Evolutionary conservation across 2,329 filamentous ascomycete genomes (phyloP).

Genomic region (Westerdykella ornata): DNA sequence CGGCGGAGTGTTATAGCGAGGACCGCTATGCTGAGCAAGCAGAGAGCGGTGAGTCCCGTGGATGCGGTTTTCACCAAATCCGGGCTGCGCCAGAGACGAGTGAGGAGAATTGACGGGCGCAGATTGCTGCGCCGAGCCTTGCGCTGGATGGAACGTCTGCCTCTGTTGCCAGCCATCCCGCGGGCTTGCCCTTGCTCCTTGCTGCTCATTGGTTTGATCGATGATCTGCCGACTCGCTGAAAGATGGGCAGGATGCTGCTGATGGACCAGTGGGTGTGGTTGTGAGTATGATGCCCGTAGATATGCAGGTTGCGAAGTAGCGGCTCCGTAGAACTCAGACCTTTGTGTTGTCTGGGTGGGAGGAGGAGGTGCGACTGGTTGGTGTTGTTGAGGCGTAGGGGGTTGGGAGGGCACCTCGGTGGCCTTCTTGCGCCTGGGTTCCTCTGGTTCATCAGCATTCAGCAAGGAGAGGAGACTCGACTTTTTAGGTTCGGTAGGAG

Average conservation of each 20-base stretch:
- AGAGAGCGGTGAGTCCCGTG: constrained; percentile 27
- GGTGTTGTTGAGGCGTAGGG: constrained; percentile 31
- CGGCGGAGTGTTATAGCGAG: constrained; percentile 31
- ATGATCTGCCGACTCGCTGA: constrained; percentile 18
- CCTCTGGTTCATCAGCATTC: constrained; percentile 35
- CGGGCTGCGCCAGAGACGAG: constrained; percentile 20
- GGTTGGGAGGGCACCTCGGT: constrained; percentile 29
- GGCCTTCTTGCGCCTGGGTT: constrained; percentile 31
- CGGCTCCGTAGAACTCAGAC: constrained; percentile 21
- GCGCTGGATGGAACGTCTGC: constrained; percentile 21
- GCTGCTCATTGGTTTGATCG: constrained; percentile 29
- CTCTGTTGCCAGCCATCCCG: constrained; percentile 29
- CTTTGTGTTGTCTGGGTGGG: constrained; percentile 22
- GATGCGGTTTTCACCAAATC: constrained; percentile 16
- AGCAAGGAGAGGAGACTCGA: constrained; percentile 36
- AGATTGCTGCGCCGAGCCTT: constrained; percentile 23
- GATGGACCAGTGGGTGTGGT: constrained; percentile 12
- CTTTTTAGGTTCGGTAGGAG: constrained; percentile 30
- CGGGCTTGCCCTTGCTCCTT: constrained; percentile 12
- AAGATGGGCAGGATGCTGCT: constrained; percentile 15
- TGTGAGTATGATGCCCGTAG: constrained; percentile 22
- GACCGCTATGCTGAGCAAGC: constrained; percentile 28
- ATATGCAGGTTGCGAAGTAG: constrained; percentile 21
- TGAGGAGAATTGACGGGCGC: constrained; percentile 24
- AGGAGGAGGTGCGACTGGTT: constrained; percentile 27